Evolutionary conservation across 2,329 filamentous ascomycete species (phyloP).

Genomic region (Byssochlamys sp.): DNA sequence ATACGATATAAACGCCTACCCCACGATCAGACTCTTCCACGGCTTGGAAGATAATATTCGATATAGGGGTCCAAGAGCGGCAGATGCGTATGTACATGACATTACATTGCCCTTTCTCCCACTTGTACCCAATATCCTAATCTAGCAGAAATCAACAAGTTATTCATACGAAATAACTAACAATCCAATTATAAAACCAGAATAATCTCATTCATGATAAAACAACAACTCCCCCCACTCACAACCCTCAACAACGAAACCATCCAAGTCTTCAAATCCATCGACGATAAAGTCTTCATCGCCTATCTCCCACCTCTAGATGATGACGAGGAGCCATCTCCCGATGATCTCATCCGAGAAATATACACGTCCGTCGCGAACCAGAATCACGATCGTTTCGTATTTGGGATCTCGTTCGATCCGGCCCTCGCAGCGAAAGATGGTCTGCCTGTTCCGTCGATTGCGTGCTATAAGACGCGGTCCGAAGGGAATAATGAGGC

Average conservation of each 20-base stretch:
- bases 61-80: slow-evolving; percentile 38
- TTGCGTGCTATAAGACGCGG: slow-evolving; percentile 33
- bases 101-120: too few relatives aligned
- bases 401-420: slow-evolving; percentile 30
- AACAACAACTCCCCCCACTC: slow-evolving; percentile 19
- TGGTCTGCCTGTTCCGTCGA: background rate
- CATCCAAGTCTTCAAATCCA: slow-evolving; percentile 22
- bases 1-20: slow-evolving; percentile 37
- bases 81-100: slow-evolving; percentile 11
- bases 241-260: slow-evolving; percentile 19
- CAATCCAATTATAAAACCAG: background rate
- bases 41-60: slow-evolving; percentile 23
- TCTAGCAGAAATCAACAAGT: too few relatives aligned
- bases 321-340: slow-evolving; percentile 12
- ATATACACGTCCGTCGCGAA: slow-evolving; percentile 27
- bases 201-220: slow-evolving; percentile 20
- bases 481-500: slow-evolving; percentile 26
- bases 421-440: slow-evolving; percentile 10
- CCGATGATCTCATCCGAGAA: slow-evolving; percentile 10
- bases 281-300: slow-evolving; percentile 38
- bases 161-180: background rate
- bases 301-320: slow-evolving; percentile 22
- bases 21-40: slow-evolving; percentile 38
- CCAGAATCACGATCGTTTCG: slow-evolving; percentile 32
- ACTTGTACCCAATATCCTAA: too few relatives aligned